phyloP scores from a whole-genome alignment of 2,329 filamentous ascomycete genomes.

The Fusarium domesticum region DNA sequence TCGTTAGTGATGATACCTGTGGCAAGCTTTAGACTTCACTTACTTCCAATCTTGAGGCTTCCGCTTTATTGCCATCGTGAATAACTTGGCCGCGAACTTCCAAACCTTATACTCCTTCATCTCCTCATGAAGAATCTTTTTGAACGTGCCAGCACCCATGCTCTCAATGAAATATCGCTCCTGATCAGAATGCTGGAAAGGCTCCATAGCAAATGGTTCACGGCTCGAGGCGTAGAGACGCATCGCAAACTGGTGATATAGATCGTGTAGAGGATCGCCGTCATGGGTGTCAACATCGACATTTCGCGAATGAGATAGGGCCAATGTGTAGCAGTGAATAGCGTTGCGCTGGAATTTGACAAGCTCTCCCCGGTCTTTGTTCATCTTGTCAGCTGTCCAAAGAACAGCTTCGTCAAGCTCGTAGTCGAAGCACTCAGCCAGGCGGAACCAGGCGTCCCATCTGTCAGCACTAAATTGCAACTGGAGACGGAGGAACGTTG shows the following conservation, averaged over 20 bases:
- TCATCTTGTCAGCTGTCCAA: constrained; percentile 89
- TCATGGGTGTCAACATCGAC: constrained; percentile 44
- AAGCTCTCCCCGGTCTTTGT: constrained; percentile 73
- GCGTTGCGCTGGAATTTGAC: constrained; percentile 73
- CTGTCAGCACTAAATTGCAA: constrained; percentile 76
- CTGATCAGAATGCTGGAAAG: constrained; percentile 55
- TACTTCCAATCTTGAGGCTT: constrained; percentile 57
- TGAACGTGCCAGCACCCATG: constrained; percentile 49
- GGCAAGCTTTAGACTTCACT: constrained; percentile 25
- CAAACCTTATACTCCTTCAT: constrained; percentile 60
- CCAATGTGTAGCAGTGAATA: constrained; percentile 74
- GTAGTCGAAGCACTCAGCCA: constrained; percentile 83
- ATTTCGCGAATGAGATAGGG: constrained; percentile 53
- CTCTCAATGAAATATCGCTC: constrained; percentile 56
- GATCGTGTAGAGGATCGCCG: constrained; percentile 53
- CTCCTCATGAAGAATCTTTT: constrained; percentile 51
- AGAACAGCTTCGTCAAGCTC: constrained; percentile 83
- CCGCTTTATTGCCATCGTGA: constrained; percentile 53
- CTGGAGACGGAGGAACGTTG: constrained; percentile 76
- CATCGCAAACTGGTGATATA: constrained; percentile 61
- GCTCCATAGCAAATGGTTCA: constrained; percentile 62
- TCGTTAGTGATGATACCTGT: constrained; percentile 23
- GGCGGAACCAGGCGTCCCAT: constrained; percentile 89
- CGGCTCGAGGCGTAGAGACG: constrained; percentile 60
- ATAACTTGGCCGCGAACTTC: constrained; percentile 57